Base-by-base conservation (phyloP, 441 rosid genomes). In the Arabidopsis lyrata region DNA sequence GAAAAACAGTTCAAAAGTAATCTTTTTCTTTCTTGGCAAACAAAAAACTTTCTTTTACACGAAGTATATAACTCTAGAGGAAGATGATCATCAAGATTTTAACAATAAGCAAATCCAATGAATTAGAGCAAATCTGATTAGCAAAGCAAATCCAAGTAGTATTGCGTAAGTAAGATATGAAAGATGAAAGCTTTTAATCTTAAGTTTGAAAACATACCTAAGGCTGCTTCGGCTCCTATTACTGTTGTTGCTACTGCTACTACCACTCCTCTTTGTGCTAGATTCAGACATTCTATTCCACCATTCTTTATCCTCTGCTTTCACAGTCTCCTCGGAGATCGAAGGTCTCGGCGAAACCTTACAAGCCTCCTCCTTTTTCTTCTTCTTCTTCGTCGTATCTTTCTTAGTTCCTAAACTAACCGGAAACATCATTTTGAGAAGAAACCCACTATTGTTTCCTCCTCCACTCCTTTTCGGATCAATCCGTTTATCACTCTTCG, bases 341-440 rank as follows among this genome's bases (percentile, higher is more conserved):
- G 86, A 68, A 52, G 88, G 86, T 78, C 83, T 84, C 3, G 93
- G 93, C 18, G 80, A 77, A 59, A 77, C 73, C 77, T 60, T 54
- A 59, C 59, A 71, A 35, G 53, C 68, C 38, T 20, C 76, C 29
- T 27, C n/a, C 39, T 20, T 58, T 52, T 27, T 80, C 63, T 72
- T 81, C 74, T 61, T 81, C 77, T 49, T 85, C 34, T 54, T 75
- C 9, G 0, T 20, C n/a, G 48, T 14, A 15, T 60, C 72, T 66
- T 77, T 78, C 56, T 66, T 83, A 57, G 84, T 67, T 14, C 84
- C 74, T 41, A 84, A 77, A 41, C 81, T 82, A 78, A 87, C 49
- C 8, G 96, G 97, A 71, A 83, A 79, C 74, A 86, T 83, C 89
- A 90, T 85, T 64, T 90, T 90, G 6, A 91, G 84, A 73, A 93